A percentile compares a stretch with the other conserved stretches of the same genome.
Conservation (phyloP, 2,329 filamentous ascomycete species). For the Calonectria ilicicola region DNA sequence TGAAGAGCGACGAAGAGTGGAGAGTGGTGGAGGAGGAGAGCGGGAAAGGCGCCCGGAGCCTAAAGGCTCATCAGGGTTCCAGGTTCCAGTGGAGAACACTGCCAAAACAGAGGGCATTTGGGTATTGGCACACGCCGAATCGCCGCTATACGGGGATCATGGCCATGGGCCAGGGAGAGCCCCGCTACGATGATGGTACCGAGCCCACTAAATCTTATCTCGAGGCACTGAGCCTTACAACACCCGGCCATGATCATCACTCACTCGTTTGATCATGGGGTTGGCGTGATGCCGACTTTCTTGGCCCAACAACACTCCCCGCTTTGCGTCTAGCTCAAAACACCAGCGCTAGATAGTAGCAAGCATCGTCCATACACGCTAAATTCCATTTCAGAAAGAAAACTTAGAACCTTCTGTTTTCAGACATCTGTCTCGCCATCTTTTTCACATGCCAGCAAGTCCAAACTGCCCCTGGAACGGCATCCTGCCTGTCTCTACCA, state of each 20-base stretch:
- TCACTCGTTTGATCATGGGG: neutral
- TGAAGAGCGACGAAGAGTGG: too few species aligned
- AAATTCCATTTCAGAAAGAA: neutral
- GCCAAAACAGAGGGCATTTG: neutral
- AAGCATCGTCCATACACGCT: too few species aligned
- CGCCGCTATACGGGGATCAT: neutral
- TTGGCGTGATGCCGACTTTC: neutral
- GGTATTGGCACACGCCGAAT: constrained; percentile 10
- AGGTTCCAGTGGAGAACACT: neutral
- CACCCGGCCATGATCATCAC: neutral
- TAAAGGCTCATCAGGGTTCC: neutral
- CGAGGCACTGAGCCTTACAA: neutral
- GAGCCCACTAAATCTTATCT: constrained; percentile 34
- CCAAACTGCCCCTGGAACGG: neutral
- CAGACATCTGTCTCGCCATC: neutral
- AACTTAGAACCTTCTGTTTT: neutral
- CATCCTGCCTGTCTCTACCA: neutral
- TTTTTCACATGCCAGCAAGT: neutral
- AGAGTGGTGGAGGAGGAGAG: neutral
- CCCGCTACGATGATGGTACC: neutral
- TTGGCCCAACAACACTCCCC: neutral
- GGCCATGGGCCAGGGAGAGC: neutral
- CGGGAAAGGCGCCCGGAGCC: neutral
- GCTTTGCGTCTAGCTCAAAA: neutral
- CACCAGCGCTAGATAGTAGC: neutral